Evolutionary conservation across 495 filamentous ascomycete species (phyloP).

Genomic region (Hypoxylon trugodes): DNA sequence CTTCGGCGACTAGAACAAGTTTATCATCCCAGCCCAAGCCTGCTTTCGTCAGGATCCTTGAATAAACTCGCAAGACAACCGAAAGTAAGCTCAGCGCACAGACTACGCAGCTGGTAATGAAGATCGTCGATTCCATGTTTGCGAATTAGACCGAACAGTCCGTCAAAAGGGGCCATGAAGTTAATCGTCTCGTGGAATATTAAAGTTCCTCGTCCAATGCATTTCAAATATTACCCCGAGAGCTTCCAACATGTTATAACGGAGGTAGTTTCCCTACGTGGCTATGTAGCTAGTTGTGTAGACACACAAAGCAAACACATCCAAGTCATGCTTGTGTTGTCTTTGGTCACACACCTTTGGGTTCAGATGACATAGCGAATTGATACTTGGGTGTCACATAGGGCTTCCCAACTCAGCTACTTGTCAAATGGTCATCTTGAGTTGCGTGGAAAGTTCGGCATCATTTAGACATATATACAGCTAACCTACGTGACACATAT

Average conservation of each 20-base stretch:
- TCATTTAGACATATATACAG: no score
- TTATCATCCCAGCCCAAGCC: slow-evolving; percentile 37
- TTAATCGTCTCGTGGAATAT: no score
- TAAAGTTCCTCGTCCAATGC: no score
- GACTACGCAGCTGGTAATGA: not conserved
- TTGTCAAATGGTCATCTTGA: no score
- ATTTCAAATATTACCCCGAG: no score
- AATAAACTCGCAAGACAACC: slow-evolving; percentile 24
- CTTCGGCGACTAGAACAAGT: slow-evolving; percentile 11
- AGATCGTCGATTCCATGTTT: not conserved
- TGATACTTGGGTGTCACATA: not conserved
- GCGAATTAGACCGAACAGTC: no score
- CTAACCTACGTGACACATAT: no score
- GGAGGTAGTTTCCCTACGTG: no score
- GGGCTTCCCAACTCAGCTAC: not conserved
- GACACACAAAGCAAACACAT: not conserved
- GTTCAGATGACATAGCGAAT: not conserved
- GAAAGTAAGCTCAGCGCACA: slow-evolving; percentile 9
- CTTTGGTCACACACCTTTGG: not conserved
- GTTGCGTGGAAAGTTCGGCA: no score
- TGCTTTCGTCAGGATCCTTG: slow-evolving; percentile 11
- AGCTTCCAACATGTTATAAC: no score
- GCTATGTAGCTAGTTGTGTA: no score
- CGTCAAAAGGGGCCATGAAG: no score
- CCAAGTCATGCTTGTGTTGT: not conserved